A percentile compares a stretch with the other conserved stretches of the same genome.
Evolutionary conservation across 1,284 basidiomycete species (phyloP).

Genomic region (Malassezia globosa): DNA sequence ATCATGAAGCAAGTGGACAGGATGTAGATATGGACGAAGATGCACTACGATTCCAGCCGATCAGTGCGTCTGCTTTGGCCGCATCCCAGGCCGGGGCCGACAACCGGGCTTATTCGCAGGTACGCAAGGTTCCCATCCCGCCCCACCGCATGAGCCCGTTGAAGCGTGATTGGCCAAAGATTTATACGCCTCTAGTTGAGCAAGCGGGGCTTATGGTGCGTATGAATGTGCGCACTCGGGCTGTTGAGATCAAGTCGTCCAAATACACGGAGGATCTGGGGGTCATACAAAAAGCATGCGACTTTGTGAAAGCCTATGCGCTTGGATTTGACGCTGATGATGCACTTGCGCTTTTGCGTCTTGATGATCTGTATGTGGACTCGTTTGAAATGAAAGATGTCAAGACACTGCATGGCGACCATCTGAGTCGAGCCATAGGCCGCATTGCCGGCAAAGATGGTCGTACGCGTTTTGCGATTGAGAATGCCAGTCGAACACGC

Average conservation of each 20-base stretch:
- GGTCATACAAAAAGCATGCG: conserved; percentile 82
- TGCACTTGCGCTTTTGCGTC: conserved; percentile 78
- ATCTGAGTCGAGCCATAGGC: conserved; percentile 86
- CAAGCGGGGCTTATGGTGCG: conserved; percentile 84
- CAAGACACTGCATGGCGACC: conserved; percentile 92
- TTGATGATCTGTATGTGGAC: conserved; percentile 95
- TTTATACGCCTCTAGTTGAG: conserved; percentile 92
- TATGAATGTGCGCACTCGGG: conserved; percentile 81
- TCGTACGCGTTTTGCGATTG: conserved; percentile 95
- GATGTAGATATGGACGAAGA: background rate
- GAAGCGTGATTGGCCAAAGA: conserved; percentile 92
- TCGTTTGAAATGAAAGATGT: conserved; percentile 97
- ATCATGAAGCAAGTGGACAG: background rate
- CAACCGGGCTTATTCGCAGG: conserved; percentile 18
- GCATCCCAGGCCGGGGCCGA: conserved; percentile 3
- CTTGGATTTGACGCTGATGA: conserved; percentile 80
- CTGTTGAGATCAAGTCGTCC: conserved; percentile 89
- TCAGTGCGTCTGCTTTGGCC: conserved; percentile 10
- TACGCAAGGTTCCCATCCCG: conserved; percentile 63
- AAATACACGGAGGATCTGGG: conserved; percentile 59
- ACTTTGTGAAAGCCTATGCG: conserved; percentile 90
- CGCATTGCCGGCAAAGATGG: conserved; percentile 97
- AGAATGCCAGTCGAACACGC: conserved; percentile 87
- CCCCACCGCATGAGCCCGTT: conserved; percentile 94
- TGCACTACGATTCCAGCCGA: conserved; percentile 12